Evolutionary conservation across 352 stramenopile species (phyloP).

Genomic region (Sclerospora graminicola): DNA sequence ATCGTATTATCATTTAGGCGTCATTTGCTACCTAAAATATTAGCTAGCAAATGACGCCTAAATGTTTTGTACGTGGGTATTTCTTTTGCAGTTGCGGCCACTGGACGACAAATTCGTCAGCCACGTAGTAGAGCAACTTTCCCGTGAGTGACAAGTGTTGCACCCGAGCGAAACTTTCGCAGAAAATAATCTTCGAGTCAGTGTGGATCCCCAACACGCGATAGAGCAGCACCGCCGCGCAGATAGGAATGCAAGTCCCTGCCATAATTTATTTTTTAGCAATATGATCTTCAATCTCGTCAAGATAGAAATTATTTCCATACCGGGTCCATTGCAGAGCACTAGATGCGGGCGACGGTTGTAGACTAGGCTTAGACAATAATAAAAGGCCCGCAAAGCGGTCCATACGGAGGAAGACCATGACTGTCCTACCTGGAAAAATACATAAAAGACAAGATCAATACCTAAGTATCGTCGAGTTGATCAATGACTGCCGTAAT

Average conservation of each 20-base stretch:
- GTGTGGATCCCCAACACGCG: slow-evolving; percentile 63
- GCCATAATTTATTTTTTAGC: background rate
- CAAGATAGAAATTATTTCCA: background rate
- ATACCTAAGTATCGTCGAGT: slow-evolving; percentile 1
- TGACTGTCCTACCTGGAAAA: slow-evolving; percentile 82
- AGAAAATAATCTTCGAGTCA: slow-evolving; percentile 86
- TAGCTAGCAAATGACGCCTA: slow-evolving; percentile 83
- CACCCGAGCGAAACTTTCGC: slow-evolving; percentile 92
- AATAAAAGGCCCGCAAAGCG: slow-evolving; percentile 70
- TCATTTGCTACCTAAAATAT: no score
- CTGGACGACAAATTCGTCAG: slow-evolving; percentile 92
- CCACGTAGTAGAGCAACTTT: slow-evolving; percentile 88
- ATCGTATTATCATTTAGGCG: no score
- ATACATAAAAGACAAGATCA: background rate
- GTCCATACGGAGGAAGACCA: slow-evolving; percentile 86
- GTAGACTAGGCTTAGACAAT: slow-evolving; percentile 70
- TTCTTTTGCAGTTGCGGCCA: slow-evolving; percentile 84
- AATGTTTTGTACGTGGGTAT: slow-evolving; percentile 77
- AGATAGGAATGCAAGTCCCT: slow-evolving; percentile 91
- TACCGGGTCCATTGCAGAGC: slow-evolving; percentile 88
- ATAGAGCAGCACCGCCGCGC: slow-evolving; percentile 73
- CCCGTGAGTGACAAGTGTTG: slow-evolving; percentile 88
- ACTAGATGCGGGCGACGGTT: slow-evolving; percentile 75
- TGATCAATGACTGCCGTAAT: background rate
- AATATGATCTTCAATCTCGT: slow-evolving; percentile 1